These are phyloP conservation scores for Aspergillus piperis DNA, from an alignment of 2,329 filamentous ascomycete genomes.

Conservation along the genomic window DNA sequence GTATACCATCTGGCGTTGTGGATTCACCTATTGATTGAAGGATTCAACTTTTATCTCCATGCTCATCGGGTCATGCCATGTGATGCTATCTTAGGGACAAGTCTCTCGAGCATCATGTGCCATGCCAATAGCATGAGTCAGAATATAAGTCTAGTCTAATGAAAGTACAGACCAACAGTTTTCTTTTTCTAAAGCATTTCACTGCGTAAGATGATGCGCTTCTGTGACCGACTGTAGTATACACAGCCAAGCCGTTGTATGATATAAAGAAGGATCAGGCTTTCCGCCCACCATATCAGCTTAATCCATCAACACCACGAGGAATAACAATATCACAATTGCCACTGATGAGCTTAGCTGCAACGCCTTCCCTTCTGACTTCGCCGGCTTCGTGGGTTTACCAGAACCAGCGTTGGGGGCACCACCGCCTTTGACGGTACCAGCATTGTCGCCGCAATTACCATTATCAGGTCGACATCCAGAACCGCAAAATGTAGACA, in stretches of 20 bases:
- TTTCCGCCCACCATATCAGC: too few relatives aligned
- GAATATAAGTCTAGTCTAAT: background rate
- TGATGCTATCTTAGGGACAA: background rate
- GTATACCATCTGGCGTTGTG: too few relatives aligned
- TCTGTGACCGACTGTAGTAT: background rate
- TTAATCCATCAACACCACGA: conserved; percentile 11
- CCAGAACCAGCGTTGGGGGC: background rate
- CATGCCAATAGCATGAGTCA: background rate
- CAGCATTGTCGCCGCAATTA: conserved; percentile 25
- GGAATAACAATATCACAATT: conserved; percentile 14
- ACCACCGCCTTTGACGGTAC: background rate
- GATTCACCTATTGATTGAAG: too few relatives aligned
- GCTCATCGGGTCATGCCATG: too few relatives aligned
- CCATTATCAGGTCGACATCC: conserved; percentile 36
- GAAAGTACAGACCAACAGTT: background rate
- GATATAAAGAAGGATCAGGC: background rate
- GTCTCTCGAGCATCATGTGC: background rate
- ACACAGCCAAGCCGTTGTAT: background rate
- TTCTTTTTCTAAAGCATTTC: background rate
- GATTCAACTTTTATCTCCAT: too few relatives aligned
- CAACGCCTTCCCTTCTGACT: conserved; percentile 15
- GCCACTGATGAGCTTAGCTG: background rate
- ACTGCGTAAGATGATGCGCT: background rate
- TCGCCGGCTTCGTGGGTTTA: conserved; percentile 12
- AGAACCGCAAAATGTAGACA: conserved; percentile 30